phyloP scores from a whole-genome alignment of 2,329 filamentous ascomycete species.

The Karstenula rhodostoma region DNA sequence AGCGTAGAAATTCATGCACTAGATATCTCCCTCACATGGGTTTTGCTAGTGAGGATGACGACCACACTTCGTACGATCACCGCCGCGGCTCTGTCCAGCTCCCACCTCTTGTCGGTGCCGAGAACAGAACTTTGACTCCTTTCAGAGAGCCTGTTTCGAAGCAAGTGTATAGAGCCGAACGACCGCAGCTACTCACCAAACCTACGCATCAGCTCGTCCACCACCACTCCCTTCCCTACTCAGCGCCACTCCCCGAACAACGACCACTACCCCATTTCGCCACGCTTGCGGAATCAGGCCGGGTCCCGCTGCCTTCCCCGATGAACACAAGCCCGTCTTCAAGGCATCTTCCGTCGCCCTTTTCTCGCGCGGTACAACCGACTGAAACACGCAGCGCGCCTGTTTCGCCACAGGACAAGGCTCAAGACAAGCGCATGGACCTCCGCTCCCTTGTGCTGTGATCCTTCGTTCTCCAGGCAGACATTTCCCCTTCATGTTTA shows the following conservation, averaged over 20 bases:
- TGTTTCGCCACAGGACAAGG: constrained; percentile 41
- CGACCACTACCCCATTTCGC: constrained; percentile 43
- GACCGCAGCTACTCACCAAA: constrained; percentile 43
- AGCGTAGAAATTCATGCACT: constrained; percentile 48
- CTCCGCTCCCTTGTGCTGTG: constrained; percentile 44
- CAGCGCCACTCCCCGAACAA: constrained; percentile 35
- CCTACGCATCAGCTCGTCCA: constrained; percentile 40
- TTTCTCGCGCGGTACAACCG: constrained; percentile 28
- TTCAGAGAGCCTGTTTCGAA: constrained; percentile 37
- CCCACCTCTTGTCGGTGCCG: constrained; percentile 40
- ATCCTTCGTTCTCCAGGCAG: constrained; percentile 4
- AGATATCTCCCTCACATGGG: constrained; percentile 48
- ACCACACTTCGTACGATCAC: constrained; percentile 34
- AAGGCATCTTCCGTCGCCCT: constrained; percentile 44
- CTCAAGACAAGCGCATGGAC: constrained; percentile 40
- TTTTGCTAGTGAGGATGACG: constrained; percentile 49
- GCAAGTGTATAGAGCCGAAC: constrained; percentile 32
- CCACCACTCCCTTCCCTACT: constrained; percentile 43
- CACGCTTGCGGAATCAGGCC: constrained; percentile 42
- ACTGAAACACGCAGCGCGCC: constrained; percentile 41
- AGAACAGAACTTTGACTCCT: constrained; percentile 28
- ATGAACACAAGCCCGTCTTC: constrained; percentile 36
- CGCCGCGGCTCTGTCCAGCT: constrained; percentile 45
- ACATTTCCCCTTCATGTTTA: background rate
- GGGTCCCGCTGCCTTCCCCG: constrained; percentile 34